Conservation (phyloP, 441 rosid species). For the Viola pubescens region DNA sequence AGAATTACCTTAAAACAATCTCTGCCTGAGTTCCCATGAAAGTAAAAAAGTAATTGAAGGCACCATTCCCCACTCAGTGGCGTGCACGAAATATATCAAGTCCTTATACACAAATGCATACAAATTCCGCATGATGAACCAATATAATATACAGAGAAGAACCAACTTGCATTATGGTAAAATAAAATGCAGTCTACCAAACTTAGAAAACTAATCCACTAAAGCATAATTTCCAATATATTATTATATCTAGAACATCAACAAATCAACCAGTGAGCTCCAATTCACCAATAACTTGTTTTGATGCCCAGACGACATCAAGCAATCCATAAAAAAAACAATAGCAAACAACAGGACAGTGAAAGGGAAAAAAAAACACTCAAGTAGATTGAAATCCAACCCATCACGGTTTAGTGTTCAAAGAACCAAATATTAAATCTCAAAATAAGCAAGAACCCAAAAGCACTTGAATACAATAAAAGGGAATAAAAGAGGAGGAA, state of each 20-base stretch:
- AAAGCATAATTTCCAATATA: neutral
- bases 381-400: too few species aligned
- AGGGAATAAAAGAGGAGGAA: neutral
- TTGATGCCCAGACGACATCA: conserved; percentile 6
- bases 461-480: neutral
- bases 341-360: neutral
- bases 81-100: conserved; percentile 7
- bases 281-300: conserved; percentile 10
- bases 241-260: conserved; percentile 9
- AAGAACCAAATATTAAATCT: conserved; percentile 16
- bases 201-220: conserved; percentile 22
- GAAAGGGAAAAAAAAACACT: too few species aligned
- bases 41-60: conserved; percentile 3
- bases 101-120: conserved; percentile 4
- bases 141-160: conserved; percentile 12
- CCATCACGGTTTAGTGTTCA: too few species aligned
- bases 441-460: conserved; percentile 6
- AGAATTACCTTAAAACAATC: conserved; percentile 13
- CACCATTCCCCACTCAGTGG: conserved; percentile 4
- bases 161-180: conserved; percentile 2
- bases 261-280: conserved; percentile 8
- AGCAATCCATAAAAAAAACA: neutral
- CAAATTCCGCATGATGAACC: conserved; percentile 14
- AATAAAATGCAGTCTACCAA: conserved; percentile 20
- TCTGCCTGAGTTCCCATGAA: neutral